Evolutionary conservation across 192 early-diverging fungal species (phyloP).

Genomic region (Coemansia sp.): DNA sequence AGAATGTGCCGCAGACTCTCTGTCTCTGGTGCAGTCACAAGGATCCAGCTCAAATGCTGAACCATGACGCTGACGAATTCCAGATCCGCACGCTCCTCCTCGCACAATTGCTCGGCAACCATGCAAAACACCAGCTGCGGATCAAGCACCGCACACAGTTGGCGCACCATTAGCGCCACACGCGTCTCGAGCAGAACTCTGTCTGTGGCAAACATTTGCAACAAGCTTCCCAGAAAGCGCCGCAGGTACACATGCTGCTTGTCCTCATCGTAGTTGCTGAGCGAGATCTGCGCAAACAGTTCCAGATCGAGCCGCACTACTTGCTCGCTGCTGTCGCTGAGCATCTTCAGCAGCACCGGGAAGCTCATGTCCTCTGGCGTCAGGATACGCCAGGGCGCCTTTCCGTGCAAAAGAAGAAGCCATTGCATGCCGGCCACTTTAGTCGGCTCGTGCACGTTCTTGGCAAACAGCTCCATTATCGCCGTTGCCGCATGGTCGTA

Average conservation of each 20-base stretch:
- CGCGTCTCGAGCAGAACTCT: conserved; percentile 83
- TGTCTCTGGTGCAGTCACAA: conserved; percentile 93
- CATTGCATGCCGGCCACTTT: conserved; percentile 90
- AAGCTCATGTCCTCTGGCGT: conserved; percentile 87
- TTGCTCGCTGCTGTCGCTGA: conserved; percentile 93
- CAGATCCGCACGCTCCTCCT: conserved; percentile 22
- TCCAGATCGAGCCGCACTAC: conserved; percentile 91
- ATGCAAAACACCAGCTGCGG: conserved; percentile 88
- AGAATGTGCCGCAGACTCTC: conserved; percentile 75
- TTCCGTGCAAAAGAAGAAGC: conserved; percentile 95
- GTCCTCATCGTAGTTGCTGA: conserved; percentile 7
- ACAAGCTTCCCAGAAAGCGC: conserved; percentile 85
- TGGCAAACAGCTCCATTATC: conserved; percentile 61
- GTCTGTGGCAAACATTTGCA: conserved; percentile 88
- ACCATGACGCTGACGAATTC: conserved; percentile 98
- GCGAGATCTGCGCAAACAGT: conserved; percentile 91
- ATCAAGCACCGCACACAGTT: conserved; percentile 86
- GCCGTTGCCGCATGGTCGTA: conserved; percentile 77
- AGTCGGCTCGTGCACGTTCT: conserved; percentile 91
- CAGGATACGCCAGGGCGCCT: conserved; percentile 82
- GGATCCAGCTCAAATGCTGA: conserved; percentile 93
- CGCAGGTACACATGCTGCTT: conserved; percentile 62
- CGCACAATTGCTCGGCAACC: conserved; percentile 76
- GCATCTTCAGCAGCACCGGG: conserved; percentile 80
- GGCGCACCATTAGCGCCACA: conserved; percentile 89